Evolutionary conservation across 78 protist genomes (phyloP).

Genomic region (Dictyostelium purpureum): DNA sequence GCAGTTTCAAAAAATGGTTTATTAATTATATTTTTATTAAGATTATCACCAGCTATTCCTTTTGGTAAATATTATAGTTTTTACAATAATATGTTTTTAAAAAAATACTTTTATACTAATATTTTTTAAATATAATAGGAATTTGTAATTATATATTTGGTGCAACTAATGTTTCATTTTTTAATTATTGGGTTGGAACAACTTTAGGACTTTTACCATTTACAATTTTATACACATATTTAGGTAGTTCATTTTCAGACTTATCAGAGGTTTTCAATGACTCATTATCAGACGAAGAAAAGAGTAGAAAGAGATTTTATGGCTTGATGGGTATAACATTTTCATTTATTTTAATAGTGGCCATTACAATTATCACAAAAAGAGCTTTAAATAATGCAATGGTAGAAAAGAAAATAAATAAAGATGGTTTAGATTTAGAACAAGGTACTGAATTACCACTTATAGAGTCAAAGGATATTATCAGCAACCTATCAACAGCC

Average conservation of each 20-base stretch:
- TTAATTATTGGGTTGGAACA: constrained; percentile 60
- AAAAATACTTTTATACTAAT: not conserved
- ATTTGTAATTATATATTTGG: constrained; percentile 79
- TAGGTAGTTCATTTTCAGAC: constrained; percentile 49
- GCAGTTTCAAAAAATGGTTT: constrained; percentile 71
- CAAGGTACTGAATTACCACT: constrained; percentile 21
- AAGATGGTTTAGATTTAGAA: constrained; percentile 29
- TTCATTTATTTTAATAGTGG: constrained; percentile 12
- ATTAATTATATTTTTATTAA: constrained; percentile 65
- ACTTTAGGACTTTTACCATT: constrained; percentile 60
- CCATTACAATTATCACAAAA: constrained; percentile 48
- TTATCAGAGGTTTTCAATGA: constrained; percentile 37
- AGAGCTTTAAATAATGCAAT: constrained; percentile 43
- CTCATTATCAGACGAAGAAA: not conserved
- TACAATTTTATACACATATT: constrained; percentile 68
- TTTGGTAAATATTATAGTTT: constrained; percentile 28
- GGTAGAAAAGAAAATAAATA: not conserved
- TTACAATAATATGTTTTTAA: not conserved
- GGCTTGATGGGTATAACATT: constrained; percentile 14
- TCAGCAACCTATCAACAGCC: not conserved
- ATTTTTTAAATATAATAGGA: constrained; percentile 6
- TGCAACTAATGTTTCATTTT: constrained; percentile 62
- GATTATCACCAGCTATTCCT: constrained; percentile 74
- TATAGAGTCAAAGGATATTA: not conserved
- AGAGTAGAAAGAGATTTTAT: not conserved